Evolutionary conservation across 1,284 basidiomycete genomes (phyloP).

Genomic region (Sporisorium reilianum): DNA sequence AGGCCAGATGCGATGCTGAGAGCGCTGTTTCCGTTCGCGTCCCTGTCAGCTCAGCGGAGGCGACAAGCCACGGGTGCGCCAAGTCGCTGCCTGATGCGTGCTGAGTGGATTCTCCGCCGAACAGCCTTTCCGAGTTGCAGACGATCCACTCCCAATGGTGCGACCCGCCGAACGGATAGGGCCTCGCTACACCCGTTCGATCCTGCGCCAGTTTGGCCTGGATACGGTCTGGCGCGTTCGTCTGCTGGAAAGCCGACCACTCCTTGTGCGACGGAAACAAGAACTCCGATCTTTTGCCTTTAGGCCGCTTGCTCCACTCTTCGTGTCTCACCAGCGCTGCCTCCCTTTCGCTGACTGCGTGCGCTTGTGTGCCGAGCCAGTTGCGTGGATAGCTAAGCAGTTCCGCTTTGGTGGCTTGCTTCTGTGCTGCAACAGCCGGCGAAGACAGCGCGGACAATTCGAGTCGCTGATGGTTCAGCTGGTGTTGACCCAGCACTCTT

Average conservation of each 20-base stretch:
- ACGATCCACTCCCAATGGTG: conserved; percentile 38
- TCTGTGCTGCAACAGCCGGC: conserved; percentile 6
- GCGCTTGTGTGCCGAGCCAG: conserved; percentile 53
- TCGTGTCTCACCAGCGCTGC: conserved; percentile 20
- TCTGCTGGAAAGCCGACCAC: conserved; percentile 27
- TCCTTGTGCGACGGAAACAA: conserved; percentile 41
- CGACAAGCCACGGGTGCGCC: conserved; percentile 23
- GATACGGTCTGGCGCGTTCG: conserved; percentile 16
- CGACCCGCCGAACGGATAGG: conserved; percentile 30
- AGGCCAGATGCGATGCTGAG: conserved; percentile 14
- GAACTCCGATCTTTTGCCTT: conserved; percentile 60
- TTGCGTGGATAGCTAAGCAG: conserved; percentile 52
- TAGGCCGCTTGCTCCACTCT: conserved; percentile 57
- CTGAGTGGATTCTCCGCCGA: conserved; percentile 1
- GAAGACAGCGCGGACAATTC: conserved; percentile 36
- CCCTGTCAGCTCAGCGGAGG: neutral
- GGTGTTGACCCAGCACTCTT: conserved; percentile 58
- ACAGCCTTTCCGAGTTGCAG: conserved; percentile 36
- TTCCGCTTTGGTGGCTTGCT: conserved; percentile 6
- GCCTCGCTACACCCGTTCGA: conserved; percentile 32
- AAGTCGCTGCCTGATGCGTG: neutral
- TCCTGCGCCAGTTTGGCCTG: conserved; percentile 21
- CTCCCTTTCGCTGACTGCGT: conserved; percentile 29
- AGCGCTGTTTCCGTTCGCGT: conserved; percentile 3
- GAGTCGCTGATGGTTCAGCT: conserved; percentile 53